Evolutionary conservation across 2,329 filamentous ascomycete species (phyloP).

Genomic region (Lecanicillium sp.): DNA sequence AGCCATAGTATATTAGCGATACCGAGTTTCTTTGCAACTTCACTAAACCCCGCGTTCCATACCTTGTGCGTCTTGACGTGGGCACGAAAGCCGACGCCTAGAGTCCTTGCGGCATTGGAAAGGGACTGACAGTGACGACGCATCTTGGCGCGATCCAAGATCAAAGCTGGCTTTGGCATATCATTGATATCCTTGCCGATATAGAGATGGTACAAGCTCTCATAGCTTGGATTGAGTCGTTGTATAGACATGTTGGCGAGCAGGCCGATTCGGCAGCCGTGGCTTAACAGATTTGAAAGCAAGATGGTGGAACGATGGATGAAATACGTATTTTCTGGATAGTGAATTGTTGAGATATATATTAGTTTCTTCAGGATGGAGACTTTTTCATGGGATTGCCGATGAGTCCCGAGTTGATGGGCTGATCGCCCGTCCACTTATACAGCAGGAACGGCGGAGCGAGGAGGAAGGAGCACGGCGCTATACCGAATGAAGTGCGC

Average conservation of each 20-base stretch:
- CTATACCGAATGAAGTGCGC: constrained; percentile 15
- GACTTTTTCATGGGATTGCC: background rate
- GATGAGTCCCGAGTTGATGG: background rate
- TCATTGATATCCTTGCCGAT: constrained; percentile 21
- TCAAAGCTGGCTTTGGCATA: constrained; percentile 48
- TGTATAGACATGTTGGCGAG: constrained; percentile 22
- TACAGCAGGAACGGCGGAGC: background rate
- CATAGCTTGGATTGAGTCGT: constrained; percentile 8
- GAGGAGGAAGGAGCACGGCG: too few species aligned
- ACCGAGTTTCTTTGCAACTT: accelerated
- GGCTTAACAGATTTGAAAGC: background rate
- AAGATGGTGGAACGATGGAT: background rate
- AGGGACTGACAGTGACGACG: constrained; percentile 51
- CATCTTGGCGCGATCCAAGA: constrained; percentile 50
- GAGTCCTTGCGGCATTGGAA: constrained; percentile 39
- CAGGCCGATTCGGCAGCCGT: background rate
- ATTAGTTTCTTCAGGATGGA: too few species aligned
- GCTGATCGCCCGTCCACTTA: background rate
- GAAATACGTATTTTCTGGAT: too few species aligned
- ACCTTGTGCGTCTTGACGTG: constrained; percentile 65
- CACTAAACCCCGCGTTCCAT: background rate
- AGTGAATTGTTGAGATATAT: too few species aligned
- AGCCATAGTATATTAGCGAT: accelerated
- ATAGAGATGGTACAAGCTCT: constrained; percentile 21
- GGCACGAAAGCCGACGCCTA: constrained; percentile 51